Evolutionary conservation across 169 alveolate genomes (phyloP), one percentile per base, ranked within the genome.

Genomic region (Plasmodium vinckei): DNA sequence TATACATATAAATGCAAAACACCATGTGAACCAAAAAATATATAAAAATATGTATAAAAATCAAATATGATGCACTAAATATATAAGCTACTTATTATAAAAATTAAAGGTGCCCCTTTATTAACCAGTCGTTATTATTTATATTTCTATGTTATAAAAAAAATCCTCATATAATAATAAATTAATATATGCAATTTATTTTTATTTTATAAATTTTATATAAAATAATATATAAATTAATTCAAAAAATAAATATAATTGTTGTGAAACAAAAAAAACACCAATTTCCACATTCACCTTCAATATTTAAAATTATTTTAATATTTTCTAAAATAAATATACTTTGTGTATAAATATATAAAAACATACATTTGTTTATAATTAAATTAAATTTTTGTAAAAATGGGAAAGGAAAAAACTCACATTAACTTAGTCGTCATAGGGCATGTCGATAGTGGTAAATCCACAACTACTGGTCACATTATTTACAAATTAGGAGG

Each of bases 361-460:
- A 19, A 42, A 19, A 25, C 42, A 9, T 42, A 69, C 9, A 72
- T 72, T 57, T 60, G 42, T 56, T 3, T 53, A n/a, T 23, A 53
- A 49, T 19, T 23, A 71, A 72, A 53, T 51, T 27, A 15, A 72
- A 54, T 1, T 1, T 54, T 21, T 42, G 17, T 25, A 21, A 90
- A 89, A 73, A 93, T 93, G 95, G 94, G 93, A 73, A 93, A 91
- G 93, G 98, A 95, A 87, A 97, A 97, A 96, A 94, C 97, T 67
- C 99, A 97, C 93, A 94, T 97, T 33, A 95, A 96, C 97, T 88
- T 97, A 87, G 99, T 97, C 63, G 99, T 97, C 64, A 96, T 97
- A 88, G 99, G 99, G 87, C 99, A 98, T 92, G 99, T 98, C 97
- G 99, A 98, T 87, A 94, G 98, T 82, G 99, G 99, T 79, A 98